Evolutionary conservation across 2,329 filamentous ascomycete genomes (phyloP).

Genomic region (Leptoxyphium fumago): DNA sequence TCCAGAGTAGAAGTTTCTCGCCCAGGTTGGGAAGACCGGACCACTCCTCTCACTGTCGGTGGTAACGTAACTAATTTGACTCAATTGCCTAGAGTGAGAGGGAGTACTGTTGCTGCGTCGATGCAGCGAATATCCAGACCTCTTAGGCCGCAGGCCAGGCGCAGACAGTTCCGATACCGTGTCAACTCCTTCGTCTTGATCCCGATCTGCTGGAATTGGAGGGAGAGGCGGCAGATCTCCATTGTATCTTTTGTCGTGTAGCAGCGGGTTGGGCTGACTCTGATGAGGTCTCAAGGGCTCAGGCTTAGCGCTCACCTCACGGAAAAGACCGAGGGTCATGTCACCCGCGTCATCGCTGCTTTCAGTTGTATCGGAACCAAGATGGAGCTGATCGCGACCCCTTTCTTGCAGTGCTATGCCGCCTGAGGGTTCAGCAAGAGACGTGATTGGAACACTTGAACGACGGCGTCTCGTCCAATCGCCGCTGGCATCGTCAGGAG

Average conservation of each 20-base stretch:
- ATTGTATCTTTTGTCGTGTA: conserved; percentile 11
- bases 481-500: conserved; percentile 16
- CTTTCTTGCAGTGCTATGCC: not conserved
- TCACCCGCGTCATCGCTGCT: conserved; percentile 13
- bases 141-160: conserved; percentile 17
- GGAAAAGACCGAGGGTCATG: conserved; percentile 17
- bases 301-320: conserved; percentile 19
- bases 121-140: conserved; percentile 19
- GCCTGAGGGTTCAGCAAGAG: conserved; percentile 2
- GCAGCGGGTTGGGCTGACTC: conserved; percentile 9
- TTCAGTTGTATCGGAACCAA: not conserved
- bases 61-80: conserved; percentile 12
- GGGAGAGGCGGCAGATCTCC: conserved; percentile 16
- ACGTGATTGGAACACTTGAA: conserved; percentile 13
- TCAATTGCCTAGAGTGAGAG: conserved; percentile 15
- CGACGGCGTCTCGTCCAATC: conserved; percentile 6
- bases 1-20: conserved; percentile 21
- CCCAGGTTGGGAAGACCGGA: conserved; percentile 22
- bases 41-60: conserved; percentile 16
- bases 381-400: not conserved
- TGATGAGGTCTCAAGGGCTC: conserved; percentile 12
- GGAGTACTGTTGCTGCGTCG: conserved; percentile 19
- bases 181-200: conserved; percentile 20
- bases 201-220: conserved; percentile 14
- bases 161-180: conserved; percentile 20